Conservation (phyloP, 176 grass and related monocot genomes). For the Tillandsia leiboldiana region DNA sequence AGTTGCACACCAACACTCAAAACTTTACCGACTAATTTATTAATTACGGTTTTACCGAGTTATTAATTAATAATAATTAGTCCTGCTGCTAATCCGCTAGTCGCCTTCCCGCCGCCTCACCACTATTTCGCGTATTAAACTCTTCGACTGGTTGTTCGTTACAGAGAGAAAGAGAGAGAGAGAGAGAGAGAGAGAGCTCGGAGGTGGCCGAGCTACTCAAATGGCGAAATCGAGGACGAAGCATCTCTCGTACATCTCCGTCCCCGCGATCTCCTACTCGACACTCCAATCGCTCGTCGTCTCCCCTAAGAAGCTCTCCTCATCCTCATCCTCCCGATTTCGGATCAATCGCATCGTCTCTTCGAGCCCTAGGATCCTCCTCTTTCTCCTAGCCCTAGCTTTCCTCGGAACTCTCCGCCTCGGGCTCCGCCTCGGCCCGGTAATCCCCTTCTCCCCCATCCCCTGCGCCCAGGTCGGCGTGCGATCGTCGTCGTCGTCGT, state of each 20-base stretch:
- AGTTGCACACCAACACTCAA: not conserved
- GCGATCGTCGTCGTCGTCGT: not conserved
- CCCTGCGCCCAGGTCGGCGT: not conserved
- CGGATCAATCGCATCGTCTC: not conserved
- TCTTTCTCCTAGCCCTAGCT: constrained; percentile 20
- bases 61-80: not conserved
- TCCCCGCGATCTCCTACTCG: constrained; percentile 18
- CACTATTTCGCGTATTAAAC: constrained; percentile 4
- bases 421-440: constrained; percentile 25
- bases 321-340: not conserved
- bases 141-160: not conserved
- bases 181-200: constrained; percentile 1
- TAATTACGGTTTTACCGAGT: not conserved
- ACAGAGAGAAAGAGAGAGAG: not conserved
- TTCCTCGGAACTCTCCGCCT: constrained; percentile 20
- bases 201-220: not conserved
- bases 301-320: constrained; percentile 8
- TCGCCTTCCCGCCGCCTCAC: constrained; percentile 3
- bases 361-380: constrained; percentile 12
- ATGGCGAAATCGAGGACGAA: constrained; percentile 24
- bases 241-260: constrained; percentile 28
- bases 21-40: not conserved
- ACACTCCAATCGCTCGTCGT: constrained; percentile 11
- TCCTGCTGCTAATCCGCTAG: not conserved
- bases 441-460: constrained; percentile 24